Evolutionary conservation across 2,329 filamentous ascomycete genomes (phyloP), one percentile per base, ranked within the genome.

Genomic region (Neofusicoccum parvum): DNA sequence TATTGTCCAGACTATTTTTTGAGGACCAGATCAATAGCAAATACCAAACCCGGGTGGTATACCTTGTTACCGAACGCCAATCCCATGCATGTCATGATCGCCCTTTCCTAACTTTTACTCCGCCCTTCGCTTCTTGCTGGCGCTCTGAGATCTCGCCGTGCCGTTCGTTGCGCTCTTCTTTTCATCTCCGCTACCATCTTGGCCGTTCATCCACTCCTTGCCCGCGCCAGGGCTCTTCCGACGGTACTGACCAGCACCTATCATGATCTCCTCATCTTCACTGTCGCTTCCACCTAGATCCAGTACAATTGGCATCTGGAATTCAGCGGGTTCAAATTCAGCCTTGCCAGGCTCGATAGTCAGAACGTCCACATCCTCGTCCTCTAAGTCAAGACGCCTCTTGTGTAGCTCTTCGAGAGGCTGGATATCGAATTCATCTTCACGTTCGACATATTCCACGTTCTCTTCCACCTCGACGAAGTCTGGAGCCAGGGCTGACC

Each of bases 391-490:
- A 2, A 98, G 84, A 49, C 94, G 87, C 36, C 94, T 88, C 77
- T 97, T 94, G 75, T 96, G 92, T 65, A 98, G 89, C 77, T 98
- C 94, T 75, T 97, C 94, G 66, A 94, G 90, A 0, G 93, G 93
- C 75, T 98, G 95, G 65, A 98, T 96, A 77, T 99, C 96, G 72
- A 99, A 99, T 75, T 99, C 95, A 75, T 99, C 95, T 79, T 99
- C 95, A 65, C 88, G 87, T 78, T 99, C 95, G 48, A 96, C 87
- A 75, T 99, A 99, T 76, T 98, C 92, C 23, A 97, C 93, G 71
- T 99, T 99, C 79, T 99, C 95, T 79, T 99, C 95, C 14, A 99
- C 93, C 78, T 99, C 95, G 46, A 90, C 91, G 78, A 99, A 99
- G 78, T 99, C 96, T 0, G 95, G 95, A 5, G 96, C 96, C 36